Percentiles rank a stretch among this genome's conserved stretches.
Conservation (phyloP, 768 basidiomycete species). For the Panaeolus cyanescens region DNA sequence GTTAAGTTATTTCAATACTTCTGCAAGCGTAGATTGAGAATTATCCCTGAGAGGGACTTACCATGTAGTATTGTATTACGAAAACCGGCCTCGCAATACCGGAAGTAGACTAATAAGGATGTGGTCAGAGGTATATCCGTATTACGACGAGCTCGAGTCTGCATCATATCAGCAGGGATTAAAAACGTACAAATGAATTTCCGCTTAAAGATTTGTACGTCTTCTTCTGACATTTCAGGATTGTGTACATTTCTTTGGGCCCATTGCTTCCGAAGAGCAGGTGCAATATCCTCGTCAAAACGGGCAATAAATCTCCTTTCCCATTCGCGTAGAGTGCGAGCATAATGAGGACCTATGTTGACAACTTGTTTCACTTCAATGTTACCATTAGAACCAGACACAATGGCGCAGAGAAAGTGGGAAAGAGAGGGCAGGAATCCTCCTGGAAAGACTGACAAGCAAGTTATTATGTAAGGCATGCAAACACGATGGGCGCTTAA, state of each 20-base stretch:
- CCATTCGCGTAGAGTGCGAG: conserved; percentile 81
- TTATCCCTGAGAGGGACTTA: conserved; percentile 26
- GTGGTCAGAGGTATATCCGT: neutral
- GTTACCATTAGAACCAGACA: conserved; percentile 50
- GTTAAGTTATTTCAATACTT: neutral
- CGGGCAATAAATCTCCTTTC: conserved; percentile 54
- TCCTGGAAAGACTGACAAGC: conserved; percentile 72
- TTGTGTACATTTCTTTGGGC: conserved; percentile 36
- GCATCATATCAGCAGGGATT: conserved; percentile 1
- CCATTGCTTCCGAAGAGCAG: conserved; percentile 61
- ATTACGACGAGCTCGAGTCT: conserved; percentile 7
- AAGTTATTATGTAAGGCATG: neutral
- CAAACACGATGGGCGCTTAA: neutral
- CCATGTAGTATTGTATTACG: conserved; percentile 65
- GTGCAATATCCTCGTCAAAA: conserved; percentile 61
- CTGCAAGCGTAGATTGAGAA: neutral
- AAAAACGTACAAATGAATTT: conserved; percentile 68
- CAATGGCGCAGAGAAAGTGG: conserved; percentile 46
- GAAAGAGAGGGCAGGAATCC: conserved; percentile 69
- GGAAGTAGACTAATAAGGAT: conserved; percentile 40
- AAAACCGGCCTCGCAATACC: conserved; percentile 75
- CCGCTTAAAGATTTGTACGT: conserved; percentile 72
- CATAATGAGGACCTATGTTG: conserved; percentile 78
- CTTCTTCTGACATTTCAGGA: conserved; percentile 37
- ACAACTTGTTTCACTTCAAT: conserved; percentile 65